Conservation (phyloP, 257 asterid species). For the Ophiorrhiza pumila region DNA sequence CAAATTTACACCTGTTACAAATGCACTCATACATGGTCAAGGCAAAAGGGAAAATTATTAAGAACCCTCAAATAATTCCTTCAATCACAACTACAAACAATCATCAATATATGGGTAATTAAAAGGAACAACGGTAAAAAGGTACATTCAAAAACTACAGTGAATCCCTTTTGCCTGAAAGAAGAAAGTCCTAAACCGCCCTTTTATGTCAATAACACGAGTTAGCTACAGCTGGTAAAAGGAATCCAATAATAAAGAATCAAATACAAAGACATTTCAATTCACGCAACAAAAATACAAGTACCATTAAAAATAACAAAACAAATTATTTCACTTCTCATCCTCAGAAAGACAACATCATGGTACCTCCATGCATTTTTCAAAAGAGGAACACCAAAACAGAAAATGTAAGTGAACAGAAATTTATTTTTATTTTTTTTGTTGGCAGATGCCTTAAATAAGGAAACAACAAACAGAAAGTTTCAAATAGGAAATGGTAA, state of each 20-base stretch:
- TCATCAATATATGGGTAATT: not conserved
- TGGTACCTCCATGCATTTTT: not conserved
- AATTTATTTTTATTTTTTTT: too few species aligned
- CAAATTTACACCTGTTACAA: constrained; percentile 23
- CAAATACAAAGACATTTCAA: not conserved
- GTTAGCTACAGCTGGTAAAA: not conserved
- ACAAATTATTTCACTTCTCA: not conserved
- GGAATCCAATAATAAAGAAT: not conserved
- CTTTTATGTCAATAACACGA: not conserved
- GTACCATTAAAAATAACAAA: not conserved
- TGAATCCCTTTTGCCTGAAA: not conserved
- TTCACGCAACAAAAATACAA: not conserved
- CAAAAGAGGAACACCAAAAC: not conserved
- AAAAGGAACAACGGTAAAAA: not conserved
- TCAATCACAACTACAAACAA: not conserved
- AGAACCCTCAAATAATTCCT: not conserved
- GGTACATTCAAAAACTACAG: not conserved
- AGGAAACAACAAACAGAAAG: not conserved
- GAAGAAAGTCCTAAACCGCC: not conserved
- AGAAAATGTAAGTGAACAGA: too few species aligned
- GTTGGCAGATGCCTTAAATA: not conserved
- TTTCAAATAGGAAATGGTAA: not conserved
- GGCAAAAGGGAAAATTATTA: not conserved
- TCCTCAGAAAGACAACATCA: not conserved
- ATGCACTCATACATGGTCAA: not conserved